A percentile compares a stretch with the other conserved stretches of the same genome.
Conservation (phyloP, 2,329 filamentous ascomycete genomes). For the Ophiostoma quercus region DNA sequence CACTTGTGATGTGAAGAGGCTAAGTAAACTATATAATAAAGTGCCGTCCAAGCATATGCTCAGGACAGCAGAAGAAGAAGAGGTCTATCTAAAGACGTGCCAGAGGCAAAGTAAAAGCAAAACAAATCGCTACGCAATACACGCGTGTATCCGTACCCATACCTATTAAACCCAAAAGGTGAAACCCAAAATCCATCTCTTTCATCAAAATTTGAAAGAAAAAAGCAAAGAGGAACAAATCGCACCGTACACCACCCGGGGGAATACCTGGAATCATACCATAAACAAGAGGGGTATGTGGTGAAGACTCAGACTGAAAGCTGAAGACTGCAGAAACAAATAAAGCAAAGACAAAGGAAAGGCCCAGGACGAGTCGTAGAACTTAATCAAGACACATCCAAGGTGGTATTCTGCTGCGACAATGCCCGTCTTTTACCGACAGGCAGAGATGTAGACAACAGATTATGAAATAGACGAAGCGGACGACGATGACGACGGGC, state of each 20-base stretch:
- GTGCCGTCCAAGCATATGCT: neutral
- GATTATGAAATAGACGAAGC: conserved; percentile 25
- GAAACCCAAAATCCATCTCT: neutral
- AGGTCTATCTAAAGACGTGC: neutral
- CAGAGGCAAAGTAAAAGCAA: neutral
- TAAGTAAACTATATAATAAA: neutral
- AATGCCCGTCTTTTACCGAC: neutral
- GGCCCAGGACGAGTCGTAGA: neutral
- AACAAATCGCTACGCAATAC: neutral
- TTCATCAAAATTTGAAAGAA: neutral
- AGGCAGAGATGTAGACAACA: neutral
- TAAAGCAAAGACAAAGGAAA: neutral
- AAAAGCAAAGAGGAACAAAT: conserved; percentile 2
- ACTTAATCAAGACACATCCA: neutral
- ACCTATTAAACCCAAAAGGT: neutral
- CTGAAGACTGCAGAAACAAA: neutral
- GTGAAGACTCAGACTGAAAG: neutral
- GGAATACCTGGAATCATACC: conserved; percentile 4
- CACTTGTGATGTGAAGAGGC: neutral
- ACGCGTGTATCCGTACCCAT: neutral
- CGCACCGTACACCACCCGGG: conserved; percentile 10
- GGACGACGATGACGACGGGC: conserved; percentile 24
- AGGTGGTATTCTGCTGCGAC: neutral
- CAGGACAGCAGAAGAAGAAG: neutral
- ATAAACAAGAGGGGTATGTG: conserved; percentile 12